Percentiles rank a stretch among this genome's conserved stretches.
These are phyloP conservation scores for Fusarium sp. DNA, from an alignment of 2,329 filamentous ascomycete species.

Conservation along the genomic window DNA sequence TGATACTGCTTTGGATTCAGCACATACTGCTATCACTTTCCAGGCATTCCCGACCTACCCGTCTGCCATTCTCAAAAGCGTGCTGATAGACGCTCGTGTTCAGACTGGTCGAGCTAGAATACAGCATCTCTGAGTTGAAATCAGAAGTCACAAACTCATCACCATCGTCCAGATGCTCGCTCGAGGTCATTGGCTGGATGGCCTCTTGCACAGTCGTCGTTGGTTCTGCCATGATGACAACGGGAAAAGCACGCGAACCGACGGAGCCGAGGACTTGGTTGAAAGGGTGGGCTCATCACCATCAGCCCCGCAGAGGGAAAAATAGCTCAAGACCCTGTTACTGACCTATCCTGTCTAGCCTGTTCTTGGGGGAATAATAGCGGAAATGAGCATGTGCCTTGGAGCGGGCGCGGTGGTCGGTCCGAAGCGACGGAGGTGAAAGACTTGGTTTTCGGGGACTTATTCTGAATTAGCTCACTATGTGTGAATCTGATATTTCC, in stretches of 20 bases:
- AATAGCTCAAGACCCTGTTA: conserved; percentile 17
- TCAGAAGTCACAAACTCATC: conserved; percentile 37
- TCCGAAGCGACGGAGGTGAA: not conserved
- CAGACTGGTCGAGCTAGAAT: conserved; percentile 33
- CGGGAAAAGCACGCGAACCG: not conserved
- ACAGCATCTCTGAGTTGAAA: conserved; percentile 25
- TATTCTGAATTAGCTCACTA: not conserved
- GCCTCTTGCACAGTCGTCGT: not conserved
- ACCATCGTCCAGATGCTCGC: conserved; percentile 22
- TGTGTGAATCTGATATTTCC: no score
- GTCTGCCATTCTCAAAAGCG: conserved; percentile 39
- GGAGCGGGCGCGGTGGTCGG: not conserved
- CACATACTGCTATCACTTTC: rapidly evolving
- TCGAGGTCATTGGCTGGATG: conserved; percentile 18
- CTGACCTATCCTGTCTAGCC: no score
- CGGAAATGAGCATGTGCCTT: not conserved
- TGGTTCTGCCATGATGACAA: conserved; percentile 11
- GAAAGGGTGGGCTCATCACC: not conserved
- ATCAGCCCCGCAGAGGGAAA: conserved; percentile 11
- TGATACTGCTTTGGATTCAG: conserved; percentile 28
- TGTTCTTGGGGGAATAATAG: not conserved
- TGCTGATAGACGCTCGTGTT: conserved; percentile 40
- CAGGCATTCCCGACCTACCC: conserved; percentile 1
- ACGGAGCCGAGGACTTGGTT: not conserved
- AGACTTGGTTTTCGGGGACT: not conserved